Evolutionary conservation across 164 flowering plant species (phyloP), one percentile per base, ranked within the genome.

Genomic region (Stephania cephalantha): DNA sequence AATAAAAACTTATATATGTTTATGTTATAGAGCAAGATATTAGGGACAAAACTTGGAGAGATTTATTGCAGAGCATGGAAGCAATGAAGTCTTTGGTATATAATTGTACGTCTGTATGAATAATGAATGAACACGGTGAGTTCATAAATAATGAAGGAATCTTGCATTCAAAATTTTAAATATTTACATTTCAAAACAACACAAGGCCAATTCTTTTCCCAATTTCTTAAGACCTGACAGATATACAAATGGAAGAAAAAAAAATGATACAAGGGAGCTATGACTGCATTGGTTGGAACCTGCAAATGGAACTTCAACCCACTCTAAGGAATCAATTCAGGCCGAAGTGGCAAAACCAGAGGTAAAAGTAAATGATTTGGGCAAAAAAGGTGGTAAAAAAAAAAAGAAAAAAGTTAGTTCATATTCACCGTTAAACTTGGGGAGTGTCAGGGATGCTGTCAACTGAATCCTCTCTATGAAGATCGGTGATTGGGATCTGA

Each of bases 381-480:
- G 15, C 7, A 50, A 15, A 50, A 15, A 42, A 58, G 15, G 7
- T 29, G 70, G 22, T 4, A 44, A 70, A 22, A 52, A 72, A 52
- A 72, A 42, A 30, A 48, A 17, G 4, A 25, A 18, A 61, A 17
- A 44, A 66, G 31, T 48, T n/a, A 61, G 25, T 17, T 42, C 22
- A 29, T 70, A 70, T 13, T 25, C 22, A 45, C 46, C 46, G 15
- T 76, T 68, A 82, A 20, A 87, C 85, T 77, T 90, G 90, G 75
- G 29, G 67, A 1, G 83, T 81, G 63, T 88, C 90, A 48, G 76
- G 76, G 15, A 77, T 73, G 76, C 92, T 88, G 73, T 90, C 94
- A 71, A 84, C 20, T 30, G 97, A 91, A 30, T 88, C 90, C 48
- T 81, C 86, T 82, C 94, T 85, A 70, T 72, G 75, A 76, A 82